Percentiles rank a stretch among this genome's conserved stretches.
These are phyloP conservation scores for Gaeumannomyces tritici DNA, from an alignment of 2,329 filamentous ascomycete species.

Conservation along the genomic window DNA sequence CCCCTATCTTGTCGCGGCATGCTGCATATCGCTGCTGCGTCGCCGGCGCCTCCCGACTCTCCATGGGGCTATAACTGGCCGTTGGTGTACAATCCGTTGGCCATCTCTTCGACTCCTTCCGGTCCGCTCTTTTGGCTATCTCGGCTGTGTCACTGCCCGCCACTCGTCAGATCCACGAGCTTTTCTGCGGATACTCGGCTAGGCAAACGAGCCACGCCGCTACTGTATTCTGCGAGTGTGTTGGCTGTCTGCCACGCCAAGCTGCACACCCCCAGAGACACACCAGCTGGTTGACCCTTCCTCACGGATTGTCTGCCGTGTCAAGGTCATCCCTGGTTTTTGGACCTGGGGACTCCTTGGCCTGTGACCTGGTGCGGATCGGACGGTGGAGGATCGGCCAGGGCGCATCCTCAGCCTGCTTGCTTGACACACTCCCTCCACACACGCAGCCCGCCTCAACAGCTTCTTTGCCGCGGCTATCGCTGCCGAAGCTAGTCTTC, in stretches of 20 bases:
- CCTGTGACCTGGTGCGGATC: neutral
- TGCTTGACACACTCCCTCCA: neutral
- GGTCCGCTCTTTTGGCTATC: neutral
- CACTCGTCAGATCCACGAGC: neutral
- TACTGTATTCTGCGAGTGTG: neutral
- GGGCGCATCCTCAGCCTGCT: neutral
- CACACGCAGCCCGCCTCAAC: neutral
- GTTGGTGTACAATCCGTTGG: neutral
- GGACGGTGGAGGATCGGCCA: neutral
- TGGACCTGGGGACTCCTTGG: neutral
- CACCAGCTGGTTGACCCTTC: neutral
- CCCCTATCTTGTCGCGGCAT: neutral
- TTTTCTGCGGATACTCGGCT: neutral
- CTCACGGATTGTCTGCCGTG: neutral
- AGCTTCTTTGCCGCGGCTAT: neutral
- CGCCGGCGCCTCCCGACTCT: neutral
- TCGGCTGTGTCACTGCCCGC: neutral
- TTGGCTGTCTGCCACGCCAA: too few species aligned
- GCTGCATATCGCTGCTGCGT: neutral
- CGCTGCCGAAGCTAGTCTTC: neutral
- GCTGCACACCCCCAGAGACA: neutral
- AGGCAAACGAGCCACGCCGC: neutral
- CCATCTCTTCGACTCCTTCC: neutral
- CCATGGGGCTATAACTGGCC: neutral
- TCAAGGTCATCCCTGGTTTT: neutral